Evolutionary conservation across 208 protist species (phyloP).

Genomic region (Trypanosoma brucei): DNA sequence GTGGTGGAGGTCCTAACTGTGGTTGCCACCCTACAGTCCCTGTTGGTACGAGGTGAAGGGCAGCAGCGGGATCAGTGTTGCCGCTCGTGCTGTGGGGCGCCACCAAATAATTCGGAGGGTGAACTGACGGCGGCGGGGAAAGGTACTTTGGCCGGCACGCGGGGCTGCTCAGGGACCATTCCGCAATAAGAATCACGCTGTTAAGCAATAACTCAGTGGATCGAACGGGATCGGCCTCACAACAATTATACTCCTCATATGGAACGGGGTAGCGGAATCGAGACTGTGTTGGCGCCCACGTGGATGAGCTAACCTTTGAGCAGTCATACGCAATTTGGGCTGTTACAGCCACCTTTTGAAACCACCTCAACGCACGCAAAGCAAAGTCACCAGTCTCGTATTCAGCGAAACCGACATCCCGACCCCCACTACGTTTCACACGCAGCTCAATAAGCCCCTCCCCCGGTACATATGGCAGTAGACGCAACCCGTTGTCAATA

Average conservation of each 20-base stretch:
- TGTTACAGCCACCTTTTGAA: conserved; percentile 23
- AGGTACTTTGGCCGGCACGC: conserved; percentile 10
- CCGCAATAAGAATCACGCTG: conserved; percentile 29
- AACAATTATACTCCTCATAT: conserved; percentile 29
- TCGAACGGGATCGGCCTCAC: conserved; percentile 4
- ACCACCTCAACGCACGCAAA: conserved; percentile 41
- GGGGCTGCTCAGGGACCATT: conserved; percentile 32
- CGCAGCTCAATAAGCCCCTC: conserved; percentile 38
- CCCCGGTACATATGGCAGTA: conserved; percentile 43
- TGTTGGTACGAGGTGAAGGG: not conserved
- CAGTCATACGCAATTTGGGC: conserved; percentile 23
- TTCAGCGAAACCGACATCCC: conserved; percentile 52
- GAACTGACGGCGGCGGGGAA: not conserved
- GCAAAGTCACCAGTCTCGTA: conserved; percentile 38
- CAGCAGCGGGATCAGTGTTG: not conserved
- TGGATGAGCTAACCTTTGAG: not conserved
- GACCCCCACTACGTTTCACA: conserved; percentile 39
- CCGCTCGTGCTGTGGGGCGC: not conserved
- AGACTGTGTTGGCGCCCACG: not conserved
- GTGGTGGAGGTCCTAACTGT: not conserved
- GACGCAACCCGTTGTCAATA: conserved; percentile 34
- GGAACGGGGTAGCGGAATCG: conserved; percentile 18
- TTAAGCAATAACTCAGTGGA: conserved; percentile 28
- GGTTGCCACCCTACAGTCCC: not conserved
- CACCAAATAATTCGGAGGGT: not conserved